phyloP scores from a whole-genome alignment of 768 basidiomycete genomes.

The Boletus reticulatus region DNA sequence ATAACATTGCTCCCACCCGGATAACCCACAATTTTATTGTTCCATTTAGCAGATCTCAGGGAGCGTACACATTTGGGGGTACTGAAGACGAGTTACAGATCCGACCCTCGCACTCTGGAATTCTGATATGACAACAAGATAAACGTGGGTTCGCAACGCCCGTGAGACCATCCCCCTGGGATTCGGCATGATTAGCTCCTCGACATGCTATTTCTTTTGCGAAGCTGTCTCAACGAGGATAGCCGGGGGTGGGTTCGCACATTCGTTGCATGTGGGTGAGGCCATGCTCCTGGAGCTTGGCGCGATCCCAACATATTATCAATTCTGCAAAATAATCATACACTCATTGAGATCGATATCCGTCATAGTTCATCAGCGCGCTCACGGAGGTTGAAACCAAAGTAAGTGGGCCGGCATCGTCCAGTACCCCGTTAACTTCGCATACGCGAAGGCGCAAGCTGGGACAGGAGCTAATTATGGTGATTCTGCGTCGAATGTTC shows the following conservation, averaged over 20 bases:
- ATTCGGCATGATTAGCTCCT: no score
- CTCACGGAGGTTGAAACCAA: not conserved
- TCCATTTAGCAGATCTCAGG: not conserved
- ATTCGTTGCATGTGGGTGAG: not conserved
- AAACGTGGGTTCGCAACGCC: not conserved
- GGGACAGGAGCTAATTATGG: not conserved
- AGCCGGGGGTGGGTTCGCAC: not conserved
- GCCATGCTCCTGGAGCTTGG: not conserved
- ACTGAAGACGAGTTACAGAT: not conserved
- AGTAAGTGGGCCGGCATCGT: not conserved
- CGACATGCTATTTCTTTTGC: no score
- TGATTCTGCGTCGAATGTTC: slow-evolving; percentile 7
- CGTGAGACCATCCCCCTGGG: not conserved
- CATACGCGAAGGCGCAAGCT: not conserved
- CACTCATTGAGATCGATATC: not conserved
- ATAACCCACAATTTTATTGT: not conserved
- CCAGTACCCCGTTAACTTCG: not conserved
- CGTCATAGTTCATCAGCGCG: not conserved
- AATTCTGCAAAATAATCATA: not conserved
- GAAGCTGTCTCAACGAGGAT: no score
- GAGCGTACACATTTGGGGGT: not conserved
- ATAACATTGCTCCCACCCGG: not conserved
- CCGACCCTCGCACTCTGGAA: not conserved
- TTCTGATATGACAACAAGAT: not conserved
- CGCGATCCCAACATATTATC: not conserved